These are phyloP conservation scores for Metschnikowia cerradonensis DNA, from an alignment of 805 yeast species.

Conservation along the genomic window DNA sequence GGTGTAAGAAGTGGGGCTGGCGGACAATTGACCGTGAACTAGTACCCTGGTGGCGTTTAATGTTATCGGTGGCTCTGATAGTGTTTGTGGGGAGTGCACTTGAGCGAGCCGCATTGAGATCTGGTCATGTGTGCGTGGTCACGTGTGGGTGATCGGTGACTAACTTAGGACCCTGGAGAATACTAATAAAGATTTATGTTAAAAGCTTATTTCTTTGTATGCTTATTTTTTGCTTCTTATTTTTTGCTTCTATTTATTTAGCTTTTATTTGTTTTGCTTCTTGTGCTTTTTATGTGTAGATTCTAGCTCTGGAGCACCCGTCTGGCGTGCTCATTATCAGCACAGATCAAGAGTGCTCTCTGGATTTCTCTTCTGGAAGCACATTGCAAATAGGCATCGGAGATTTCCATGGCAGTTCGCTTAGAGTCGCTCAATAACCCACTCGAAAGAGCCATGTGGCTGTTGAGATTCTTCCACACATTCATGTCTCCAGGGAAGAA, in stretches of 20 bases:
- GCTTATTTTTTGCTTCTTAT: too few relatives aligned
- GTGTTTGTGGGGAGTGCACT: constrained; percentile 4
- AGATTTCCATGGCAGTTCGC: constrained; percentile 47
- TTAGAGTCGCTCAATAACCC: constrained; percentile 49
- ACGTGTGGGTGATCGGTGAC: not conserved
- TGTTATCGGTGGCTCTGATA: not conserved
- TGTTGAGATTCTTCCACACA: constrained; percentile 67
- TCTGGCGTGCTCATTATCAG: constrained; percentile 27
- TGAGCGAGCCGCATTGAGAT: constrained; percentile 1
- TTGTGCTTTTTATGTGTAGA: too few relatives aligned
- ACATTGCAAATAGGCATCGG: constrained; percentile 47
- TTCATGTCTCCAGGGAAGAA: constrained; percentile 67
- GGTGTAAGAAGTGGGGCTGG: not conserved
- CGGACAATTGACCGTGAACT: not conserved
- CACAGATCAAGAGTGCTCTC: constrained; percentile 63
- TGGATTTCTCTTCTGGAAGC: constrained; percentile 56
- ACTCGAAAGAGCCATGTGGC: constrained; percentile 52
- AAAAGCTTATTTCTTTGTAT: too few relatives aligned
- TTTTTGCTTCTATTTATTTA: too few relatives aligned
- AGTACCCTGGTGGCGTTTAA: constrained; percentile 1
- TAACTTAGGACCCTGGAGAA: too few relatives aligned
- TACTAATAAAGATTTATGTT: too few relatives aligned
- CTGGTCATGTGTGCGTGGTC: not conserved
- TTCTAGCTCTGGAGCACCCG: not conserved
- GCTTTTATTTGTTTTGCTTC: too few relatives aligned